Base-by-base conservation (phyloP, 208 protist species). In the Porcisia hertigi region DNA sequence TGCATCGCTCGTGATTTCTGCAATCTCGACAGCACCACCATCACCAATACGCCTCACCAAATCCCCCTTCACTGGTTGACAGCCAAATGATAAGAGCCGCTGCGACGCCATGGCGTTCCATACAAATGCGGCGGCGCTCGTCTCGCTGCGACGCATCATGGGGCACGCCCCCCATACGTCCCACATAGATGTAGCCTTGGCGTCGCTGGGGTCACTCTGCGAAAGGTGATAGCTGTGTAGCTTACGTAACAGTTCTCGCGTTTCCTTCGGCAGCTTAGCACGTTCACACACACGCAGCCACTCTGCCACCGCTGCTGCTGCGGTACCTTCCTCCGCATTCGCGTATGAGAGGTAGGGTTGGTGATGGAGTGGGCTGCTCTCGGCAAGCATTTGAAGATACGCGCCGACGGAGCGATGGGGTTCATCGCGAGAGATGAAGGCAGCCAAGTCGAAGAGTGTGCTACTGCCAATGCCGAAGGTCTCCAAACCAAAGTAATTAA, bases 41-140 rank as follows among this genome's bases (percentile, higher is more conserved):
- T 53, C 63, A 54, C 72, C 79, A 7, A 7, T 59, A 25, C 55
- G 60, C 34, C 77, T 80, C 8, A 95, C 86, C 60, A 94, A 43
- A 71, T 96, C 92, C 11, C 91, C 93, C 30, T 86, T 80, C 36
- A 88, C 82, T 11, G 90, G 88, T n/a, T 71, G 69, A 7, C 7
- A 39, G 52, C 88, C 83, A 43, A 77, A 77, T 0, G 80, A 79
- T 0, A 92, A 30, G 30, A 97, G 53, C 12, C 93, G 83, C 77
- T 96, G 91, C 59, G 87, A 90, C 3, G 88, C 89, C 86, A 95
- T 92, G 5, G 89, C 87, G 77, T 97, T 97, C 92, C 93, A 97
- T 43, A 95, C 85, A 83, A 94, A 92, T 45, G 92, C 77, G 5
- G 86, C 85, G 14, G 88, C 90, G 62, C 84, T 90, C 23, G 59